Conservation (phyloP, 768 basidiomycete genomes). For the Boletus tomentosulus region DNA sequence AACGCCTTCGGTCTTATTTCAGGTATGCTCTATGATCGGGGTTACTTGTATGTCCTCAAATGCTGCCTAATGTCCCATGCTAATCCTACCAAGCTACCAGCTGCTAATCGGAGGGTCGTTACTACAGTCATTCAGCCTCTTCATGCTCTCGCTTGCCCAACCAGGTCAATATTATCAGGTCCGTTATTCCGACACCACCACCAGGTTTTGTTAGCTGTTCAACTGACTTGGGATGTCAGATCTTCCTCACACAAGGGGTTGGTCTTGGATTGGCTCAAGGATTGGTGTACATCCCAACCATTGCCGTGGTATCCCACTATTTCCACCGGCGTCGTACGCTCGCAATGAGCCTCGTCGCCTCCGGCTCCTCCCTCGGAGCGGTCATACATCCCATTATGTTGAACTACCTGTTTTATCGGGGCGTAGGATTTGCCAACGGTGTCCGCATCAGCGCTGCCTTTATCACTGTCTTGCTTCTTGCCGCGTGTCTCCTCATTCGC, state of each 20-base stretch:
- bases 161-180: constrained; percentile 43
- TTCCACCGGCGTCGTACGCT: constrained; percentile 39
- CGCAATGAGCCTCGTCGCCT: constrained; percentile 40
- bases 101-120: constrained; percentile 43
- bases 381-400: constrained; percentile 29
- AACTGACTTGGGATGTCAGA: constrained; percentile 19
- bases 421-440: constrained; percentile 39
- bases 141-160: constrained; percentile 43
- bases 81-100: constrained; percentile 32
- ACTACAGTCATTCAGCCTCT: constrained; percentile 39
- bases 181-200: constrained; percentile 3
- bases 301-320: constrained; percentile 43
- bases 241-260: constrained; percentile 49
- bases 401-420: constrained; percentile 21
- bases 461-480: constrained; percentile 33
- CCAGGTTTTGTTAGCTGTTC: not conserved
- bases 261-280: constrained; percentile 45
- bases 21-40: constrained; percentile 47
- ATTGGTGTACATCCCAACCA: constrained; percentile 41
- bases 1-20: constrained; percentile 33
- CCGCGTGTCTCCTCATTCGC: constrained; percentile 30
- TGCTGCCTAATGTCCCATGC: not conserved
- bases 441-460: constrained; percentile 47
- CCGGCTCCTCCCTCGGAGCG: constrained; percentile 34
- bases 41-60: constrained; percentile 38